Percentiles rank a stretch among this genome's conserved stretches.
Evolutionary conservation across 805 yeast species (phyloP).

Genomic region (Myxozyma geophila): DNA sequence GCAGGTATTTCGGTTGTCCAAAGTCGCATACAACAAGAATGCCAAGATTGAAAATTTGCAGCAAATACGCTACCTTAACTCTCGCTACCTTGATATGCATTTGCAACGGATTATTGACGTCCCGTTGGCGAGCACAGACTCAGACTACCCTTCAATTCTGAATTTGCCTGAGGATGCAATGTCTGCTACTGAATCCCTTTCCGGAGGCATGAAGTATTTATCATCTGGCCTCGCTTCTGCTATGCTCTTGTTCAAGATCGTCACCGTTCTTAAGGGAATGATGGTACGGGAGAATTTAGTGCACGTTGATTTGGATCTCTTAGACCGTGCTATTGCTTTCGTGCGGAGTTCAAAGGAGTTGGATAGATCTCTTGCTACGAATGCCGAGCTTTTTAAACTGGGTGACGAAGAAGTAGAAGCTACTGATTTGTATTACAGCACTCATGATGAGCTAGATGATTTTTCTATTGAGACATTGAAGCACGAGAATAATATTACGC

Average conservation of each 20-base stretch:
- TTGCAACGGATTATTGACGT: constrained; percentile 12
- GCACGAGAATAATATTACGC: neutral
- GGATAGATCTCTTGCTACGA: constrained; percentile 2
- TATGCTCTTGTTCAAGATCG: constrained; percentile 11
- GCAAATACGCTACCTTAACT: constrained; percentile 17
- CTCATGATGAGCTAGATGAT: constrained; percentile 16
- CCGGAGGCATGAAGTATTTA: constrained; percentile 12
- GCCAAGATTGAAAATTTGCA: constrained; percentile 19
- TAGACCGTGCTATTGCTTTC: constrained; percentile 18
- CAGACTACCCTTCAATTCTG: constrained; percentile 15
- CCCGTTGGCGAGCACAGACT: neutral
- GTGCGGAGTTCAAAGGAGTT: constrained; percentile 15
- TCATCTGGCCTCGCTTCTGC: constrained; percentile 21
- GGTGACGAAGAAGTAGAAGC: neutral
- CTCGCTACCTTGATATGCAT: constrained; percentile 23
- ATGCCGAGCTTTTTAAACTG: constrained; percentile 18
- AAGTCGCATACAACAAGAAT: constrained; percentile 12
- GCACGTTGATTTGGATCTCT: constrained; percentile 12
- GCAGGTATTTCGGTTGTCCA: constrained; percentile 20
- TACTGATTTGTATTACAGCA: constrained; percentile 2
- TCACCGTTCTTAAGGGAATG: constrained; percentile 23
- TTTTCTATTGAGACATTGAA: neutral
- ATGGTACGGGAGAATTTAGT: constrained; percentile 16
- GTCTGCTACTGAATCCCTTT: neutral
- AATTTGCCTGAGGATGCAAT: constrained; percentile 19